phyloP scores from a whole-genome alignment of 1,139 yeast genomes.

The Magnusiomyces ingens region DNA sequence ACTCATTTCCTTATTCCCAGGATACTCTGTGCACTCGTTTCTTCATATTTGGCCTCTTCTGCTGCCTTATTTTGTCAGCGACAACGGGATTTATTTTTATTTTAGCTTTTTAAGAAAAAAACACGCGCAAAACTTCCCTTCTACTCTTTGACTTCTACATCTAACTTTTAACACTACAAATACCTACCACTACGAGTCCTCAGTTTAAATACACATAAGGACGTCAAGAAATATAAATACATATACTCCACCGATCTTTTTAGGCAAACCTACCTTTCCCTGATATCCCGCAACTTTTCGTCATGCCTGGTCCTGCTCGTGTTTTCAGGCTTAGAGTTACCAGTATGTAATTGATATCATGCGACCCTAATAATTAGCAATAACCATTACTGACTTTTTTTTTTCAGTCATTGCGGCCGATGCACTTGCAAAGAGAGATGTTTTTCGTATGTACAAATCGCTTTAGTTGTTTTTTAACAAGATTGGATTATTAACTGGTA shows the following conservation, averaged over 20 bases:
- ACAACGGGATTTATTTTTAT: neutral
- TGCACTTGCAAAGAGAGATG: slow-evolving; percentile 89
- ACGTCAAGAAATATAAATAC: no score
- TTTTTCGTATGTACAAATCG: slow-evolving; percentile 55
- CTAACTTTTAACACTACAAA: no score
- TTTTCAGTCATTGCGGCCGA: slow-evolving; percentile 79
- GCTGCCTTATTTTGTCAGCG: neutral
- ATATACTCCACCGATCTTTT: no score
- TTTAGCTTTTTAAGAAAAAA: neutral
- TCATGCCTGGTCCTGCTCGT: slow-evolving; percentile 7
- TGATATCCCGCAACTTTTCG: neutral
- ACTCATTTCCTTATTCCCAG: neutral
- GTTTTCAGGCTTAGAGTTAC: slow-evolving; percentile 14
- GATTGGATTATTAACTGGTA: neutral
- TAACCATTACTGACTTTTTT: neutral
- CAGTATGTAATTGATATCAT: slow-evolving; percentile 10
- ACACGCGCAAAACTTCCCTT: neutral
- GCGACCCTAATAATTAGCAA: neutral
- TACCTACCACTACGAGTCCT: no score
- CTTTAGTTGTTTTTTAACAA: neutral
- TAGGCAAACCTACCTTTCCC: no score
- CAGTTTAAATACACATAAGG: no score
- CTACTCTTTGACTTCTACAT: no score
- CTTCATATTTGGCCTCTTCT: neutral
- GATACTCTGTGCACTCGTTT: neutral